phyloP scores from a whole-genome alignment of 2,329 filamentous ascomycete genomes.

The Mollisiaceae sp. region DNA sequence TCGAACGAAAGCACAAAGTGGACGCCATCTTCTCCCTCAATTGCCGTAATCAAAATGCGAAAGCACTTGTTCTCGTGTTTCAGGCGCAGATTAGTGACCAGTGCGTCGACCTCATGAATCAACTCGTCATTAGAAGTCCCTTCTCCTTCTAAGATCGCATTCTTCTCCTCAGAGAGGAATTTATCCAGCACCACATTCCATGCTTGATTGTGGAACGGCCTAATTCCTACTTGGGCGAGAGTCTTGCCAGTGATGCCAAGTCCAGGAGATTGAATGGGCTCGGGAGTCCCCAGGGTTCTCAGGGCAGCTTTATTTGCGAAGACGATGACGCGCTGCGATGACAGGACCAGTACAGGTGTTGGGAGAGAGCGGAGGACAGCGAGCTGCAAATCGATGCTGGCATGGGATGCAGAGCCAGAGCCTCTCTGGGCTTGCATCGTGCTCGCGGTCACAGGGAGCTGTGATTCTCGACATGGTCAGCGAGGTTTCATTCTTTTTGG shows the following conservation, averaged over 20 bases:
- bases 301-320: conserved; percentile 30
- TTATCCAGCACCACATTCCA: conserved; percentile 28
- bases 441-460: neutral
- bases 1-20: conserved; percentile 30
- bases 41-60: conserved; percentile 22
- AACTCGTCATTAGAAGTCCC: neutral
- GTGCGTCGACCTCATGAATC: conserved; percentile 19
- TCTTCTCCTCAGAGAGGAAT: conserved; percentile 12
- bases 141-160: conserved; percentile 7
- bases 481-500: neutral
- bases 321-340: conserved; percentile 22
- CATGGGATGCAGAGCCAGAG: conserved; percentile 3
- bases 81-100: conserved; percentile 13
- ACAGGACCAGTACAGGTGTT: conserved; percentile 32
- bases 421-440: conserved; percentile 16
- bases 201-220: conserved; percentile 18
- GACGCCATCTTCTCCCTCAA: conserved; percentile 21
- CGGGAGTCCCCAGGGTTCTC: conserved; percentile 19
- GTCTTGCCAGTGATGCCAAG: conserved; percentile 19
- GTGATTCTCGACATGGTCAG: neutral
- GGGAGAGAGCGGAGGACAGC: conserved; percentile 31
- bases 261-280: conserved; percentile 14
- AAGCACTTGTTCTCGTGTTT: conserved; percentile 18
- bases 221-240: conserved; percentile 26
- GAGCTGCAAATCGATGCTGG: conserved; percentile 30